phyloP scores from a whole-genome alignment of 306 rosid genomes.

The Trichosanthes cucumerina region DNA sequence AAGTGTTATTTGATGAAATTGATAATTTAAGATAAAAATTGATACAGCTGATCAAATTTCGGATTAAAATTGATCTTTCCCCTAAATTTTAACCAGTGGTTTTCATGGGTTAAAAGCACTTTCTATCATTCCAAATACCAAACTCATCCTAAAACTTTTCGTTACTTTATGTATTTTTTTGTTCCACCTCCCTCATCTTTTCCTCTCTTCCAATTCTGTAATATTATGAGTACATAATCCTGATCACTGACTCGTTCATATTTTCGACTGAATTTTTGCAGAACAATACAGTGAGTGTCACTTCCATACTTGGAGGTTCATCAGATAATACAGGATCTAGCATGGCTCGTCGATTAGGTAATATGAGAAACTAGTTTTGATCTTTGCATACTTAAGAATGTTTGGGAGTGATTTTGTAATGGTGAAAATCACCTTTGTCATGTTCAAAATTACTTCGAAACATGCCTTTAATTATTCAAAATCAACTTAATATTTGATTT shows the following conservation, averaged over 20 bases:
- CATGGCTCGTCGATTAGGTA: slow-evolving; percentile 79
- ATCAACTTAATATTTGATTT: too few relatives aligned
- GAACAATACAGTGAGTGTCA: slow-evolving; percentile 50
- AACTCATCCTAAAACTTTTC: not conserved
- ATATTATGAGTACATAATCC: not conserved
- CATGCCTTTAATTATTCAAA: too few relatives aligned
- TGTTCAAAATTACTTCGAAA: too few relatives aligned
- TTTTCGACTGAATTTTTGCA: slow-evolving; percentile 9
- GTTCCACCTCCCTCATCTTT: not conserved
- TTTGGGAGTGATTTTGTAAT: too few relatives aligned
- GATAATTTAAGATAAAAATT: too few relatives aligned
- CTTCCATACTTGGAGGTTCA: slow-evolving; percentile 74
- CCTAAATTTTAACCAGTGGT: not conserved
- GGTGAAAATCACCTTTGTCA: too few relatives aligned
- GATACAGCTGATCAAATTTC: too few relatives aligned
- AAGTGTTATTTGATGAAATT: too few relatives aligned
- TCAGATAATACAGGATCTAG: slow-evolving; percentile 84
- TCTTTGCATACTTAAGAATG: not conserved
- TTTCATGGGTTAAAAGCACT: not conserved
- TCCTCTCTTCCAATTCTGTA: not conserved
- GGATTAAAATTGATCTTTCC: too few relatives aligned
- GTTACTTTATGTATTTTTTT: not conserved
- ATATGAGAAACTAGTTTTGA: not conserved
- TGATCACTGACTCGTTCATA: not conserved
- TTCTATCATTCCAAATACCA: not conserved